These are phyloP conservation scores for Calonectria ilicicola DNA, from an alignment of 2,329 filamentous ascomycete genomes.

Conservation along the genomic window DNA sequence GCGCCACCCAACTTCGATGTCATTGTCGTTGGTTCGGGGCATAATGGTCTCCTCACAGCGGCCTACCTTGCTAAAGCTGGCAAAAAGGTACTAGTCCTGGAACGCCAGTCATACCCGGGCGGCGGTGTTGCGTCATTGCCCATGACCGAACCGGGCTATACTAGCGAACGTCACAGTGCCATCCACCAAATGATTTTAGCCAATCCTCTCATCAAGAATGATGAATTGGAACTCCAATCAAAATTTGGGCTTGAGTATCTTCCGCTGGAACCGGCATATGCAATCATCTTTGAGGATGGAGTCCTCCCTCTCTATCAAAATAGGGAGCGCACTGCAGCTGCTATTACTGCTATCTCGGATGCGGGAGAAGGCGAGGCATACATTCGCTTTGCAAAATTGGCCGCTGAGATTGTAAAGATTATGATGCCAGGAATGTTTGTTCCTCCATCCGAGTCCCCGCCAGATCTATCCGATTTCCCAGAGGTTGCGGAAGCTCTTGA, in stretches of 20 bases:
- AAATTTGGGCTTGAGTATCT: not conserved
- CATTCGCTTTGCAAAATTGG: not conserved
- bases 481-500: not conserved
- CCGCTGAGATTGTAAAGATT: not conserved
- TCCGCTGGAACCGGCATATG: not conserved
- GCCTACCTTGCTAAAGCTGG: not conserved
- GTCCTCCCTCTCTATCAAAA: not conserved
- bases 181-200: not conserved
- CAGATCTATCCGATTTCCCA: not conserved
- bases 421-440: not conserved
- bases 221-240: not conserved
- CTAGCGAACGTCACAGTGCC: not conserved
- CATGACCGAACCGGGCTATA: not conserved
- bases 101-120: not conserved
- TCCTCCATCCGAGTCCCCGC: not conserved
- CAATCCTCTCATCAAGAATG: not conserved
- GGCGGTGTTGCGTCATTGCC: not conserved
- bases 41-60: not conserved
- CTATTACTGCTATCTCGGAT: not conserved
- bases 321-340: not conserved
- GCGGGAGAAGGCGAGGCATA: not conserved
- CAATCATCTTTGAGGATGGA: not conserved
- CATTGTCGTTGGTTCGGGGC: not conserved
- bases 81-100: not conserved
- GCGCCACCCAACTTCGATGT: not conserved